Evolutionary conservation across 805 yeast genomes (phyloP).

Genomic region (Cyberlindnera nakhonratchasimensis): DNA sequence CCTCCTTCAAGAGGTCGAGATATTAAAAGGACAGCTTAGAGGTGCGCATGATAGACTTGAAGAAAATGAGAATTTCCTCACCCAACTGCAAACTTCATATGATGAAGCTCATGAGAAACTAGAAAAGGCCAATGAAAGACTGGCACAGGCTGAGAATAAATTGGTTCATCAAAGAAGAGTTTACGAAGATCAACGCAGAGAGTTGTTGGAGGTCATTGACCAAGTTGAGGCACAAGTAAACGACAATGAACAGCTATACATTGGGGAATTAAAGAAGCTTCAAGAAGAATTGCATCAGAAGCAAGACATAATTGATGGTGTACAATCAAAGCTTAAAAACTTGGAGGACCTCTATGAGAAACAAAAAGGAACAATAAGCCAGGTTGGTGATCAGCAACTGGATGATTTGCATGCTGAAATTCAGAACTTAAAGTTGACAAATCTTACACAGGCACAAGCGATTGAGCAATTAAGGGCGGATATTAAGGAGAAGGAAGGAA

Average conservation of each 20-base stretch:
- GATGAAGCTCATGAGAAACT: conserved; percentile 8
- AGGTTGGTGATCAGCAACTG: conserved; percentile 30
- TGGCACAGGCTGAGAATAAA: conserved; percentile 36
- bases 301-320: conserved; percentile 24
- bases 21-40: conserved; percentile 9
- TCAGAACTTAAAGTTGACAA: conserved; percentile 30
- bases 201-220: conserved; percentile 56
- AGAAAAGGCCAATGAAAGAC: conserved; percentile 20
- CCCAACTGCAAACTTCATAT: conserved; percentile 14
- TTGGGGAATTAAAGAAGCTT: conserved; percentile 41
- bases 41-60: conserved; percentile 29
- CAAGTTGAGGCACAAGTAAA: conserved; percentile 51
- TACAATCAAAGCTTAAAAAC: conserved; percentile 25
- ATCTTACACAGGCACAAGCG: conserved; percentile 28
- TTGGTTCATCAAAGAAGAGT: conserved; percentile 43
- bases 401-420: conserved; percentile 32
- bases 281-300: conserved; percentile 28
- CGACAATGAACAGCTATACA: conserved; percentile 50
- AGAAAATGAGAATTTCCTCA: conserved; percentile 12
- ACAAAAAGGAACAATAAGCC: conserved; percentile 19
- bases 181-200: conserved; percentile 53
- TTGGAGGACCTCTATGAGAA: conserved; percentile 15
- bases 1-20: conserved; percentile 34
- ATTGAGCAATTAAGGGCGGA: conserved; percentile 26
- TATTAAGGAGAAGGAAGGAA: conserved; percentile 16